Evolutionary conservation across 805 yeast genomes (phyloP).

Genomic region (Candida endomychidarum): DNA sequence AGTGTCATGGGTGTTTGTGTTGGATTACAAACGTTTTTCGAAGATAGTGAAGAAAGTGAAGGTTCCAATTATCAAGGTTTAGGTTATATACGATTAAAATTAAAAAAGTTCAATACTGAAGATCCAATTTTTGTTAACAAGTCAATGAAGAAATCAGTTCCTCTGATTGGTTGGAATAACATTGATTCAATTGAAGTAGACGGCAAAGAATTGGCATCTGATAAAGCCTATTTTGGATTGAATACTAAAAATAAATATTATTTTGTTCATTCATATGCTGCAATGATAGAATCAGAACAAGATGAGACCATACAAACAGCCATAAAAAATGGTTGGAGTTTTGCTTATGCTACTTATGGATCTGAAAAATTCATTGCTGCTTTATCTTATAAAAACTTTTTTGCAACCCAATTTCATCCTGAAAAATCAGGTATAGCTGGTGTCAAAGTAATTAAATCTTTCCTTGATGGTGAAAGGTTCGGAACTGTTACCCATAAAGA

Average conservation of each 20-base stretch:
- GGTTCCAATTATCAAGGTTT: constrained; percentile 58
- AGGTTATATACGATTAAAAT: constrained; percentile 42
- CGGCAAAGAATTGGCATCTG: constrained; percentile 23
- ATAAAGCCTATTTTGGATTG: constrained; percentile 55
- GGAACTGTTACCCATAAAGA: constrained; percentile 20
- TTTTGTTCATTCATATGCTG: constrained; percentile 94
- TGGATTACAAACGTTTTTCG: constrained; percentile 85
- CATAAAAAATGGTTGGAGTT: constrained; percentile 58
- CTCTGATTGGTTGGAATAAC: constrained; percentile 95
- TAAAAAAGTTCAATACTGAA: constrained; percentile 55
- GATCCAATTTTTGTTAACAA: constrained; percentile 31
- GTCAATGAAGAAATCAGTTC: constrained; percentile 71
- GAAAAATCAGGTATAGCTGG: constrained; percentile 96
- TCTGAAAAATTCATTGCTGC: constrained; percentile 83
- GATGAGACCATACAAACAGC: constrained; percentile 28
- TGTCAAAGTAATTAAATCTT: constrained; percentile 67
- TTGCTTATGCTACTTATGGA: constrained; percentile 74
- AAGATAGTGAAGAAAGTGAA: constrained; percentile 70
- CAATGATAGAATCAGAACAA: constrained; percentile 45
- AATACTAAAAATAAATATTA: constrained; percentile 73
- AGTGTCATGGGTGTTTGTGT: constrained; percentile 97
- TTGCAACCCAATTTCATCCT: constrained; percentile 99
- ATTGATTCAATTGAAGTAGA: constrained; percentile 26
- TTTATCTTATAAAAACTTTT: constrained; percentile 67
- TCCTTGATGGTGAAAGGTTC: constrained; percentile 49